These are phyloP conservation scores for Lantana camara DNA, from an alignment of 257 asterid species.

Conservation along the genomic window DNA sequence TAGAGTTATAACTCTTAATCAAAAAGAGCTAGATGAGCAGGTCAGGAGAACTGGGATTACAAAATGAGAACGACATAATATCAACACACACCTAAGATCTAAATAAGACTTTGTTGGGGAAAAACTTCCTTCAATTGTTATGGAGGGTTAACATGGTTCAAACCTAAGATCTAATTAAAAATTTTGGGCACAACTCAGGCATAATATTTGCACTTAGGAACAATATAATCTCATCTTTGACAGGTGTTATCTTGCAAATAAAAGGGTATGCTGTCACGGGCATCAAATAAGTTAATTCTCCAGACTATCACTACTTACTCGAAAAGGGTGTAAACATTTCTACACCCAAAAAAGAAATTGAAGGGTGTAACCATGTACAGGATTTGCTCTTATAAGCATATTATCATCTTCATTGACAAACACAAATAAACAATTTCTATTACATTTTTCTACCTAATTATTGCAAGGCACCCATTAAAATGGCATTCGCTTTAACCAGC, in stretches of 20 bases:
- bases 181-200: too few relatives aligned
- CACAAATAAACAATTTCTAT: background rate
- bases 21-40: background rate
- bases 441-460: background rate
- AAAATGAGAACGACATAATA: too few relatives aligned
- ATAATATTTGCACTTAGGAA: background rate
- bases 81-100: background rate
- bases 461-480: background rate
- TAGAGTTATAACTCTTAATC: background rate
- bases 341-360: too few relatives aligned
- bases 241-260: background rate
- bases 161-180: background rate
- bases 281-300: background rate
- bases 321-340: too few relatives aligned
- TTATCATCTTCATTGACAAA: background rate
- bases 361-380: background rate
- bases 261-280: background rate
- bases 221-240: background rate
- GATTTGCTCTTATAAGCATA: background rate
- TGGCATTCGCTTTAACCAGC: too few relatives aligned
- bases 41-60: background rate
- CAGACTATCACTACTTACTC: too few relatives aligned
- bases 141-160: background rate
- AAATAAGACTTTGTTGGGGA: background rate
- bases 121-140: background rate